Percentiles rank a stretch among this genome's conserved stretches.
phyloP scores from a whole-genome alignment of 2,329 filamentous ascomycete species.

The Beauveria bassiana region DNA sequence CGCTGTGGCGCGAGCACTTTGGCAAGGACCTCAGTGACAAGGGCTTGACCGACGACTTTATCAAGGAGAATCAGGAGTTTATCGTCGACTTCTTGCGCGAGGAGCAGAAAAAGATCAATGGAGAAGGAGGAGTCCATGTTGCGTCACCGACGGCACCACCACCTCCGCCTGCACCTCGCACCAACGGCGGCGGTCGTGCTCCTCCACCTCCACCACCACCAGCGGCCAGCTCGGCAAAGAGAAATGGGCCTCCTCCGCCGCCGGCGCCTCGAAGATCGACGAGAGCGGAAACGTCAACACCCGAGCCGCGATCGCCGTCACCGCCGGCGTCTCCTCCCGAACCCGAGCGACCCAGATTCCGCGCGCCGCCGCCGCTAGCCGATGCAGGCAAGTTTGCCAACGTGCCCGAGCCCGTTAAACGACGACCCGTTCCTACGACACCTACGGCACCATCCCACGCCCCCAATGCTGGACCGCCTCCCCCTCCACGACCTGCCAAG shows the following conservation, averaged over 20 bases:
- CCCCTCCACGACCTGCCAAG: constrained; percentile 50
- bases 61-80: constrained; percentile 60
- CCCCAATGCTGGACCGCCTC: constrained; percentile 25
- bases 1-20: constrained; percentile 57
- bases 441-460: constrained; percentile 19
- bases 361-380: constrained; percentile 77
- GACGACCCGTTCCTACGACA: constrained; percentile 20
- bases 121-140: constrained; percentile 4
- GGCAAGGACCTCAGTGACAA: constrained; percentile 55
- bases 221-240: constrained; percentile 19
- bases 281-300: constrained; percentile 49
- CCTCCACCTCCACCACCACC: constrained; percentile 25
- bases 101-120: constrained; percentile 37
- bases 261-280: constrained; percentile 53
- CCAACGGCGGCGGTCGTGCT: constrained; percentile 22
- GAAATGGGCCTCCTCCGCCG: constrained; percentile 43
- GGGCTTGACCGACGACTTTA: constrained; percentile 58
- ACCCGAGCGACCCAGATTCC: constrained; percentile 54
- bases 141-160: constrained; percentile 18
- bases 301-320: constrained; percentile 61
- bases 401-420: constrained; percentile 27
- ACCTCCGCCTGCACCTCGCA: constrained; percentile 20
- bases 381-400: constrained; percentile 84
- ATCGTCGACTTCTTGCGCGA: constrained; percentile 57
- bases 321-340: constrained; percentile 26